Conservation (phyloP, 441 rosid species). For the Codiaeum variegatum region DNA sequence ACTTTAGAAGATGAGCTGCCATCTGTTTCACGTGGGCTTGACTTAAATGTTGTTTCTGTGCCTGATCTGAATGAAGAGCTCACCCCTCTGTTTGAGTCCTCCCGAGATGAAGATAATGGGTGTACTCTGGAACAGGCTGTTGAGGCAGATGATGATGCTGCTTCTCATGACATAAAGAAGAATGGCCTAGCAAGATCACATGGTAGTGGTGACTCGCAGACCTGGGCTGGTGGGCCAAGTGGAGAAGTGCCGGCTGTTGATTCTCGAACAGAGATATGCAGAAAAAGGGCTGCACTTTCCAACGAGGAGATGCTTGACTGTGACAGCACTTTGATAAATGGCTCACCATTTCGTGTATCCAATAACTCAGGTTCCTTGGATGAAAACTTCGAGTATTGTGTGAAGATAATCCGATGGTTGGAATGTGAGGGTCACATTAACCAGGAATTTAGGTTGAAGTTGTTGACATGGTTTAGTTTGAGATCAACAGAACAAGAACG, state of each 20-base stretch:
- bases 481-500: conserved; percentile 86
- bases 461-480: conserved; percentile 94
- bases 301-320: conserved; percentile 72
- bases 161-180: conserved; percentile 59
- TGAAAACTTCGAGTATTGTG: conserved; percentile 79
- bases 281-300: conserved; percentile 54
- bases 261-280: conserved; percentile 46
- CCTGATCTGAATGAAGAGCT: conserved; percentile 93
- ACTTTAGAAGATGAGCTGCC: conserved; percentile 39
- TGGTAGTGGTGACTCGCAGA: conserved; percentile 58
- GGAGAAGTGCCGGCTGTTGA: conserved; percentile 62
- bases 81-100: conserved; percentile 74
- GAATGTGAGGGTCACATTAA: conserved; percentile 82
- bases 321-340: conserved; percentile 75
- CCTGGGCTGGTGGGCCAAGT: conserved; percentile 42
- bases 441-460: conserved; percentile 76
- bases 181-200: conserved; percentile 56
- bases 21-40: conserved; percentile 54
- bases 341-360: conserved; percentile 53
- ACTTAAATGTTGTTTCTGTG: conserved; percentile 74
- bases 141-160: conserved; percentile 78
- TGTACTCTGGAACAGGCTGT: conserved; percentile 55
- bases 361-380: conserved; percentile 58
- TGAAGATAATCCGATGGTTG: conserved; percentile 78
- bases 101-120: conserved; percentile 86